phyloP scores from a whole-genome alignment of 2,329 filamentous ascomycete genomes.

The Neopestalotiopsis clavispora region DNA sequence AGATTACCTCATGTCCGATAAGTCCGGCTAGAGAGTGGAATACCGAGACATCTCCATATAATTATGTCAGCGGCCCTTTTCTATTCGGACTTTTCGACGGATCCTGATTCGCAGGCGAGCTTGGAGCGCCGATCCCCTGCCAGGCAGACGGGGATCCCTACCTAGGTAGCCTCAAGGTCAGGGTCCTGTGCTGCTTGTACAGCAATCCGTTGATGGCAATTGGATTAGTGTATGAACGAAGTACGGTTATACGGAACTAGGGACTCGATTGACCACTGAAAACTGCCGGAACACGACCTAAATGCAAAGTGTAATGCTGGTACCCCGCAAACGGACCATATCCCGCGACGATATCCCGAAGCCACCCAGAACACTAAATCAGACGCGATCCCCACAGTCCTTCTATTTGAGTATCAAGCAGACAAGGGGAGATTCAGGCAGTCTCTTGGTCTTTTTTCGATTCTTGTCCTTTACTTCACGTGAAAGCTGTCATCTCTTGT shows the following conservation, averaged over 20 bases:
- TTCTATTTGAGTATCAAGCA: background rate
- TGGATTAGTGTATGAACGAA: background rate
- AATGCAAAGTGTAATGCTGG: background rate
- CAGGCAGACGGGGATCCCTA: too few relatives aligned
- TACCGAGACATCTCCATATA: background rate
- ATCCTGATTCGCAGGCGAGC: background rate
- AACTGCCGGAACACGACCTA: background rate
- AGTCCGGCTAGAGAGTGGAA: background rate
- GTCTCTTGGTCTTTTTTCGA: background rate
- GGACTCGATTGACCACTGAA: background rate
- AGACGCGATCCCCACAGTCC: background rate
- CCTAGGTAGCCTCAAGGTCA: too few relatives aligned
- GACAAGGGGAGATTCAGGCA: background rate
- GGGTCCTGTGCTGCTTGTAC: too few relatives aligned
- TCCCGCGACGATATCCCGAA: background rate
- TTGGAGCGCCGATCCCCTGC: background rate
- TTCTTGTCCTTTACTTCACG: background rate
- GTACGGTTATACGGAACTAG: background rate
- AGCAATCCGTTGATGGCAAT: too few relatives aligned
- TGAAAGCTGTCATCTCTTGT: background rate
- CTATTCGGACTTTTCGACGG: background rate
- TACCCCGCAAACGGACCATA: background rate
- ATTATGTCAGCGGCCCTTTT: background rate
- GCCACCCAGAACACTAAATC: background rate
- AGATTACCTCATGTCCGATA: background rate